Evolutionary conservation across 2,329 filamentous ascomycete genomes (phyloP).

Genomic region (Didymella exigua): DNA sequence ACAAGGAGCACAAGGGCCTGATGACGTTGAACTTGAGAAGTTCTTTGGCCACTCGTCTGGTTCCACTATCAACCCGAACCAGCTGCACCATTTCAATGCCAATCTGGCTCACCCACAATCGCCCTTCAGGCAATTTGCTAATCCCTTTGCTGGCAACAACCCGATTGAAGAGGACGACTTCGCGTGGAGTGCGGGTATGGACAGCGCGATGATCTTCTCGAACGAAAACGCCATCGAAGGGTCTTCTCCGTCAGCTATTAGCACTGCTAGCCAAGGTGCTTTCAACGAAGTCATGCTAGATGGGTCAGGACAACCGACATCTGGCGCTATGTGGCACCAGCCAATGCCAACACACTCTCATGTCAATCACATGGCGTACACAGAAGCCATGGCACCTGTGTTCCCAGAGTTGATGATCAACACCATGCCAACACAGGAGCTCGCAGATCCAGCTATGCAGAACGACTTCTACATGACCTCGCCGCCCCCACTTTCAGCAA

Average conservation of each 20-base stretch:
- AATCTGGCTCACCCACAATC: slow-evolving; percentile 68
- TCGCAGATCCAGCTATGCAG: slow-evolving; percentile 71
- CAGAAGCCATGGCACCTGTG: slow-evolving; percentile 73
- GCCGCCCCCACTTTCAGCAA: slow-evolving; percentile 74
- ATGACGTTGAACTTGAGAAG: slow-evolving; percentile 71
- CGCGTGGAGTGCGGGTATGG: slow-evolving; percentile 84
- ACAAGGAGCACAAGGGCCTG: slow-evolving; percentile 60
- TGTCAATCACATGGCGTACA: slow-evolving; percentile 69
- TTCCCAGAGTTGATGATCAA: slow-evolving; percentile 73
- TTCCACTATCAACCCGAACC: slow-evolving; percentile 67
- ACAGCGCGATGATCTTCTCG: slow-evolving; percentile 64
- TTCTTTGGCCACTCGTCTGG: slow-evolving; percentile 66
- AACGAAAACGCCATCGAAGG: slow-evolving; percentile 86
- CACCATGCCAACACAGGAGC: slow-evolving; percentile 77
- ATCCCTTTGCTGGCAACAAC: slow-evolving; percentile 63
- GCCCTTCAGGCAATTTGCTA: slow-evolving; percentile 46
- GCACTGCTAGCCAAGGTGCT: slow-evolving; percentile 88
- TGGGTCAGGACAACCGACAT: slow-evolving; percentile 57
- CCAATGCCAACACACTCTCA: slow-evolving; percentile 69
- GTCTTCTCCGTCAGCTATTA: slow-evolving; percentile 94
- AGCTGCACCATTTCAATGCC: slow-evolving; percentile 86
- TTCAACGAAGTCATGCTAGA: slow-evolving; percentile 93
- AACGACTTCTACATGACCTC: slow-evolving; percentile 78
- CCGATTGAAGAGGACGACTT: slow-evolving; percentile 77
- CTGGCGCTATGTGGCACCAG: slow-evolving; percentile 48